A percentile compares a stretch with the other conserved stretches of the same genome.
phyloP scores from a whole-genome alignment of 305 asterid genomes.

The Solanum hybrid region DNA sequence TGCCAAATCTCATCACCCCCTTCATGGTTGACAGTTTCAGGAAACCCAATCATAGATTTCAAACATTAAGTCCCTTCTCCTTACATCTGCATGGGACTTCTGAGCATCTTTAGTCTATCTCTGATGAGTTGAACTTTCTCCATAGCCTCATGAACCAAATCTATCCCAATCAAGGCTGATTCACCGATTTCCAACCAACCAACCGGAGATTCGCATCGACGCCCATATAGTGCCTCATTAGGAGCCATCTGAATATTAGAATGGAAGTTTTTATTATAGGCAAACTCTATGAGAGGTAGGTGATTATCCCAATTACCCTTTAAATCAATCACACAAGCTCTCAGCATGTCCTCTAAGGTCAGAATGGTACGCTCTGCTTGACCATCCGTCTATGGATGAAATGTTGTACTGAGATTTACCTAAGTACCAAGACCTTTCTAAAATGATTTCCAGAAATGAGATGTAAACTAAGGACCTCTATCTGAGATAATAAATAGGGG shows the following conservation, averaged over 20 bases:
- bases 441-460: too few species aligned
- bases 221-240: neutral
- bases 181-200: neutral
- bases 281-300: neutral
- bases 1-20: neutral
- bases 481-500: too few species aligned
- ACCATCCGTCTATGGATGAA: neutral
- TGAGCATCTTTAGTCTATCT: neutral
- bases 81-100: neutral
- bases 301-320: neutral
- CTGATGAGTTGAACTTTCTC: neutral
- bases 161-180: neutral
- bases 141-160: neutral
- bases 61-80: neutral
- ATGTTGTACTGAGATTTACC: neutral
- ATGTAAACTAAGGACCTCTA: too few species aligned
- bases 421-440: neutral
- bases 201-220: neutral
- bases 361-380: neutral
- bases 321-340: neutral
- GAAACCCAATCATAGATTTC: neutral
- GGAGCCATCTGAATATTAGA: neutral
- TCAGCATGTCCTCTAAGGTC: neutral
- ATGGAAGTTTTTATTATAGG: neutral
- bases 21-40: neutral